phyloP scores from a whole-genome alignment of 106 monocot genomes.

The Gastrodia elata region DNA sequence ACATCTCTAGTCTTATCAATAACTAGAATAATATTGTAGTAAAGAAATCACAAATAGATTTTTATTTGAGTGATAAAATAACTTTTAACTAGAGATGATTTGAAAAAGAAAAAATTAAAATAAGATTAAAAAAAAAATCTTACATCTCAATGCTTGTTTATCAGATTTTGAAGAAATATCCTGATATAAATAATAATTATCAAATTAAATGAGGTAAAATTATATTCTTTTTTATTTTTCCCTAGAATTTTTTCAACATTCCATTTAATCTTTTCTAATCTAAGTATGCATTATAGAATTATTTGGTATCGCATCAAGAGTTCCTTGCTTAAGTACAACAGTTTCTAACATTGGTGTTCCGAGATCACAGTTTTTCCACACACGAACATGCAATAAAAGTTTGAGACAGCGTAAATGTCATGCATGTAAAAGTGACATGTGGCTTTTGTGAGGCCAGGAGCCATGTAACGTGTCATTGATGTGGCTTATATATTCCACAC shows the following conservation, averaged over 20 bases:
- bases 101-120: conserved; percentile 1
- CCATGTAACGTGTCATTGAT: neutral
- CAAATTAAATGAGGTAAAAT: neutral
- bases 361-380: neutral
- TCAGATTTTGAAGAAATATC: neutral
- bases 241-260: neutral
- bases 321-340: too few species aligned
- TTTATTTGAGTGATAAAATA: neutral
- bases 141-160: neutral
- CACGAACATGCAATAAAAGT: neutral
- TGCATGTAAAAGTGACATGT: neutral
- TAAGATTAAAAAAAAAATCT: neutral
- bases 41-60: neutral
- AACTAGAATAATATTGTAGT: neutral
- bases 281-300: neutral
- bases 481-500: neutral
- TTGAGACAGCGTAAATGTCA: neutral
- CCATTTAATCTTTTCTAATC: neutral
- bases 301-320: neutral
- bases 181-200: neutral
- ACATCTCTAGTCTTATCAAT: too few species aligned
- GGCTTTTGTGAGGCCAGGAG: neutral
- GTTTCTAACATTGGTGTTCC: too few species aligned
- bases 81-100: neutral
- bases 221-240: neutral